Evolutionary conservation across 345 rosid species (phyloP).

Genomic region (Eucalyptus urophylla): DNA sequence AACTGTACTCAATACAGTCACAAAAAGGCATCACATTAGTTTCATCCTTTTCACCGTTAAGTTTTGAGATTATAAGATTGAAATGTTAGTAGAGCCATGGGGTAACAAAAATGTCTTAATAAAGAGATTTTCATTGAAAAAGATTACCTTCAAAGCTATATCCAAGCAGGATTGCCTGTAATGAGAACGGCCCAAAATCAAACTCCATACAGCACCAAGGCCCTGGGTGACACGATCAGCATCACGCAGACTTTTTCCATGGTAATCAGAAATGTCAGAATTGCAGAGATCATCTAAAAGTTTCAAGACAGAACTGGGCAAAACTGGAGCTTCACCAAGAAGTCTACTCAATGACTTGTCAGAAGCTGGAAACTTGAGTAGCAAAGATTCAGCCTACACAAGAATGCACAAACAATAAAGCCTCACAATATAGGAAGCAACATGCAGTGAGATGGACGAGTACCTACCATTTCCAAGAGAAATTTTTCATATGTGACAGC

Average conservation of each 20-base stretch:
- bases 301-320: conserved; percentile 67
- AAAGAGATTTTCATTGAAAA: not conserved
- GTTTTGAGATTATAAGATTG: not conserved
- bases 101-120: not conserved
- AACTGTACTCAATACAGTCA: not conserved
- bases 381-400: conserved; percentile 76
- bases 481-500: conserved; percentile 51
- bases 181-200: conserved; percentile 84
- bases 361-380: conserved; percentile 79
- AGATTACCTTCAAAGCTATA: conserved; percentile 71
- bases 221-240: conserved; percentile 94
- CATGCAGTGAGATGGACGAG: not conserved
- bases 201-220: conserved; percentile 95
- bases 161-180: conserved; percentile 73
- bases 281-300: conserved; percentile 73
- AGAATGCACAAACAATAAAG: not conserved
- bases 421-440: not conserved
- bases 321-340: conserved; percentile 82
- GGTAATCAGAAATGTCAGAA: conserved; percentile 42
- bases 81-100: not conserved
- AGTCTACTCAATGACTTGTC: conserved; percentile 94
- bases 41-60: not conserved
- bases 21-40: not conserved
- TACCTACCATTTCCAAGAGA: conserved; percentile 76
- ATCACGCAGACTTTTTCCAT: conserved; percentile 54